phyloP scores from a whole-genome alignment of 805 yeast genomes.

The Scheffersomyces lignosus region DNA sequence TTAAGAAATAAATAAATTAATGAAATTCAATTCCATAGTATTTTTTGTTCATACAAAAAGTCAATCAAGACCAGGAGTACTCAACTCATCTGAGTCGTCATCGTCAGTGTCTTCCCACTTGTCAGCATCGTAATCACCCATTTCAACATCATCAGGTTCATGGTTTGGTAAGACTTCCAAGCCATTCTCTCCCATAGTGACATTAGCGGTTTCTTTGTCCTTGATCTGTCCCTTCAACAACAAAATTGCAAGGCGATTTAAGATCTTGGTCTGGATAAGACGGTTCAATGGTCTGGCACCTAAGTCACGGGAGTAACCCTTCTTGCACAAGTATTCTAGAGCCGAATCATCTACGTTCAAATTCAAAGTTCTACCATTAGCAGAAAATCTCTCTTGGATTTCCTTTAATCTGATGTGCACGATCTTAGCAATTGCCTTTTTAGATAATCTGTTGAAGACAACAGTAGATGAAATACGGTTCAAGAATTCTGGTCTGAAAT shows the following conservation, averaged over 20 bases:
- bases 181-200: constrained; percentile 59
- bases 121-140: constrained; percentile 57
- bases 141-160: constrained; percentile 51
- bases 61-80: constrained; percentile 20
- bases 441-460: constrained; percentile 88
- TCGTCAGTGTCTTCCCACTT: constrained; percentile 61
- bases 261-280: constrained; percentile 82
- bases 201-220: constrained; percentile 84
- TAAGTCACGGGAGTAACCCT: constrained; percentile 89
- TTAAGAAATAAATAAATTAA: no score
- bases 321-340: constrained; percentile 72
- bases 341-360: constrained; percentile 77
- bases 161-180: constrained; percentile 87
- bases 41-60: no score
- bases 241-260: constrained; percentile 87
- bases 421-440: constrained; percentile 88
- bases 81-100: constrained; percentile 38
- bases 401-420: constrained; percentile 83
- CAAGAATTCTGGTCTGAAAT: constrained; percentile 96
- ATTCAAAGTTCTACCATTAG: constrained; percentile 75
- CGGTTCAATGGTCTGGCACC: constrained; percentile 98
- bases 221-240: constrained; percentile 81
- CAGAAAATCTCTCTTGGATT: constrained; percentile 80
- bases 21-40: no score
- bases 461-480: constrained; percentile 94